Percentiles rank a stretch among this genome's conserved stretches.
phyloP scores from a whole-genome alignment of 306 rosid genomes.

The Castanopsis chinensis region DNA sequence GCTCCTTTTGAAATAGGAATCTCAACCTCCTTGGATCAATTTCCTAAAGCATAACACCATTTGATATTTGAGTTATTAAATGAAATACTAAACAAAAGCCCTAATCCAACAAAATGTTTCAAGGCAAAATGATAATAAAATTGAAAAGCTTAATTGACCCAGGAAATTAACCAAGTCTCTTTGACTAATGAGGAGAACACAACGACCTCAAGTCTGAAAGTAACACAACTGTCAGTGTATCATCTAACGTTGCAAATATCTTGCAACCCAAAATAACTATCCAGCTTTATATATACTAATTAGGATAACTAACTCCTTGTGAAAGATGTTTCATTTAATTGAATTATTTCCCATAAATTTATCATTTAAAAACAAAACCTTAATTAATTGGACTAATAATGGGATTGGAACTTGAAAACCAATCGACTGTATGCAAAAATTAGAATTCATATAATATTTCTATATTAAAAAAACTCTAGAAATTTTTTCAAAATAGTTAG shows the following conservation, averaged over 20 bases:
- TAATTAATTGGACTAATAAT: too few relatives aligned
- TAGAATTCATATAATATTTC: too few relatives aligned
- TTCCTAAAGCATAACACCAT: conserved; percentile 36
- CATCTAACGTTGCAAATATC: too few relatives aligned
- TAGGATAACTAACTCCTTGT: background rate
- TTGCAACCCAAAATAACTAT: conserved; percentile 28
- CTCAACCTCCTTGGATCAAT: conserved; percentile 57
- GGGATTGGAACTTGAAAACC: too few relatives aligned
- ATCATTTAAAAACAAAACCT: too few relatives aligned
- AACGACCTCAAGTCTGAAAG: conserved; percentile 5
- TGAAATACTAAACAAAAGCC: conserved; percentile 5
- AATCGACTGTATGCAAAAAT: too few relatives aligned
- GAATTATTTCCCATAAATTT: too few relatives aligned
- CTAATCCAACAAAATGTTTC: background rate
- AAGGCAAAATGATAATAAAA: conserved; percentile 10
- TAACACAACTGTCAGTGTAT: conserved; percentile 18
- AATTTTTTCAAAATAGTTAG: too few relatives aligned
- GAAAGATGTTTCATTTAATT: too few relatives aligned
- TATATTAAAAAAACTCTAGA: too few relatives aligned
- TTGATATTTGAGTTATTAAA: background rate
- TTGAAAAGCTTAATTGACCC: background rate
- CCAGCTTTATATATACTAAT: conserved; percentile 21
- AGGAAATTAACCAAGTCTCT: conserved; percentile 1
- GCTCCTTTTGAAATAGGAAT: conserved; percentile 88
- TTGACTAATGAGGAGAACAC: conserved; percentile 8